Percentiles rank a stretch among this genome's conserved stretches.
phyloP scores from a whole-genome alignment of 345 rosid genomes.

The Erysimum cheiranthoides region DNA sequence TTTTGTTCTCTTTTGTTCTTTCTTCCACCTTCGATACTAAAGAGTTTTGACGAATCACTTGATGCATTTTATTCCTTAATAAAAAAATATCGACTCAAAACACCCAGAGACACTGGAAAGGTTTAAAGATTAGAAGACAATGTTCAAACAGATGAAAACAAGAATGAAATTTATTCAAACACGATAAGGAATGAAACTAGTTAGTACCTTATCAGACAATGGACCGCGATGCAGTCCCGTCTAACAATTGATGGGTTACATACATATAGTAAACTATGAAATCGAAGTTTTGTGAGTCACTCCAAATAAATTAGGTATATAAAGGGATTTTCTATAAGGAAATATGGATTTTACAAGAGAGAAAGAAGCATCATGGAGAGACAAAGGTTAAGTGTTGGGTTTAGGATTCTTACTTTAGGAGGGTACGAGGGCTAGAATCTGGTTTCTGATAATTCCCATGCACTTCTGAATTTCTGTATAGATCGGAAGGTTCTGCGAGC shows the following conservation, averaged over 20 bases:
- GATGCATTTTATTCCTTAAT: neutral
- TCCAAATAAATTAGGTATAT: conserved; percentile 42
- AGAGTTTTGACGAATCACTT: too few species aligned
- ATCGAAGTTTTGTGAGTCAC: conserved; percentile 3
- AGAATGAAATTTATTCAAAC: conserved; percentile 12
- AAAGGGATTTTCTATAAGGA: conserved; percentile 26
- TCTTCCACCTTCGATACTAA: too few species aligned
- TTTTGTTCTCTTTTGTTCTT: too few species aligned
- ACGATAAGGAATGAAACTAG: conserved; percentile 12
- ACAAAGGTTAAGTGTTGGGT: conserved; percentile 29
- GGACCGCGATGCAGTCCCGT: conserved; percentile 15
- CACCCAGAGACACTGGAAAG: neutral
- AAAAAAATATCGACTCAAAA: neutral
- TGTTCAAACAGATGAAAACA: neutral
- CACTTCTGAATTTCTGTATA: conserved; percentile 88
- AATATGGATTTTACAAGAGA: conserved; percentile 38
- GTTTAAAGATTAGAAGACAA: neutral
- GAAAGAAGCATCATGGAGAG: conserved; percentile 29
- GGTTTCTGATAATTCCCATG: conserved; percentile 82
- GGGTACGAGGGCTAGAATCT: conserved; percentile 66
- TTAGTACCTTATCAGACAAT: conserved; percentile 14
- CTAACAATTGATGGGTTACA: conserved; percentile 18
- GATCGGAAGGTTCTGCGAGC: conserved; percentile 75
- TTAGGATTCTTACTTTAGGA: conserved; percentile 47
- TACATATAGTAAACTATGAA: conserved; percentile 15